A percentile compares a stretch with the other conserved stretches of the same genome.
Evolutionary conservation across 345 rosid genomes (phyloP).

Genomic region (Cochlearia excelsa): DNA sequence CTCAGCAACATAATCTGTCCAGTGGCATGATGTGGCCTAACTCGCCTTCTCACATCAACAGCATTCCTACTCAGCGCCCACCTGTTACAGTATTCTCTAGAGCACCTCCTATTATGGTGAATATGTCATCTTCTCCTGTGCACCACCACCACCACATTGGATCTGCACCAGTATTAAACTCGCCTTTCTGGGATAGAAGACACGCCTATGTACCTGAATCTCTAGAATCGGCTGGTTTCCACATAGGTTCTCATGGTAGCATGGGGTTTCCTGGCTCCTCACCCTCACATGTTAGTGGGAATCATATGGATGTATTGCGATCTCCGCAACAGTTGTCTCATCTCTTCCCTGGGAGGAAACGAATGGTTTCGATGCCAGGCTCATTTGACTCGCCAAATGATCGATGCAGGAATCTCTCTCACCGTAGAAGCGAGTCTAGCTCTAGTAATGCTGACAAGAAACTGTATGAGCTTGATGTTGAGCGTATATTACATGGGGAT

Average conservation of each 20-base stretch:
- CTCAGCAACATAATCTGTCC: slow-evolving; percentile 63
- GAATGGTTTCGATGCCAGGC: slow-evolving; percentile 56
- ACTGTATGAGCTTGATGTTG: slow-evolving; percentile 84
- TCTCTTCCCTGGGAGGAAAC: slow-evolving; percentile 65
- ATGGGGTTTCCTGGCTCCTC: slow-evolving; percentile 59
- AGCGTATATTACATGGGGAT: slow-evolving; percentile 71
- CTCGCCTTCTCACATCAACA: slow-evolving; percentile 71
- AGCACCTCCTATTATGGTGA: slow-evolving; percentile 60
- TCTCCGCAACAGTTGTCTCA: slow-evolving; percentile 73
- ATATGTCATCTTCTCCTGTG: slow-evolving; percentile 55
- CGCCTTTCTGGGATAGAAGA: slow-evolving; percentile 77
- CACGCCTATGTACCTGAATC: slow-evolving; percentile 69
- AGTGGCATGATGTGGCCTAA: slow-evolving; percentile 74
- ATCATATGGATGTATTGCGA: slow-evolving; percentile 58
- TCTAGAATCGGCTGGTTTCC: slow-evolving; percentile 68
- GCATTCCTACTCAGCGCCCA: slow-evolving; percentile 53
- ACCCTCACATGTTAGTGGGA: slow-evolving; percentile 56
- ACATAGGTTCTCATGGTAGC: slow-evolving; percentile 68
- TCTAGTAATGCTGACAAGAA: slow-evolving; percentile 72
- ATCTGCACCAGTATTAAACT: slow-evolving; percentile 75
- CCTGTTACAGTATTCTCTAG: slow-evolving; percentile 63
- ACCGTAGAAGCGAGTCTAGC: slow-evolving; percentile 72
- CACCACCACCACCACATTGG: slow-evolving; percentile 83
- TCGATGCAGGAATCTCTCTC: slow-evolving; percentile 60
- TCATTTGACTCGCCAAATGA: slow-evolving; percentile 73